phyloP scores from a whole-genome alignment of 129 eudicot species.

The Cynara cardunculus region DNA sequence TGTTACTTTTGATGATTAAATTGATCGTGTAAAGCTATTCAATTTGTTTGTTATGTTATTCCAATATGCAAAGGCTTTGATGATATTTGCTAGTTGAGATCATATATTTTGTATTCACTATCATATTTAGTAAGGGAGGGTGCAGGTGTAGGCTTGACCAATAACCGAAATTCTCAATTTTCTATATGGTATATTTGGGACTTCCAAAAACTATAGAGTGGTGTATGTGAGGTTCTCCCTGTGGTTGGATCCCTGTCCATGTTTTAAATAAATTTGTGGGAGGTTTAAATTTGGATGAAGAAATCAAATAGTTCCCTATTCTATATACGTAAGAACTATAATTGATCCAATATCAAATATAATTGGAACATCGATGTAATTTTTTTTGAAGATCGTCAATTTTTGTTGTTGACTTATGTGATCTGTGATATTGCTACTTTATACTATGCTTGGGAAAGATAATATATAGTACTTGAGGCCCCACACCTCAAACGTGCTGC shows the following conservation, averaged over 20 bases:
- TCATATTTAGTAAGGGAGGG: not conserved
- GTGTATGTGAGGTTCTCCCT: not conserved
- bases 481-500: not conserved
- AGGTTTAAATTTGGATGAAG: not conserved
- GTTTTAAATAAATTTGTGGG: not conserved
- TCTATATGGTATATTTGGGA: not conserved
- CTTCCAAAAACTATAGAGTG: not conserved
- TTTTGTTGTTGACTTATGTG: not conserved
- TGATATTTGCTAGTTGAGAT: not conserved
- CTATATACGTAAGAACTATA: not conserved
- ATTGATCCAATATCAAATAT: not conserved
- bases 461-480: not conserved
- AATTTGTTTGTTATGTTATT: not conserved
- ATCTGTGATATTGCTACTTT: not conserved
- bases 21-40: not conserved
- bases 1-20: not conserved
- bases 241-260: not conserved
- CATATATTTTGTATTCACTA: not conserved
- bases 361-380: not conserved
- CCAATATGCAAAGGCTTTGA: not conserved
- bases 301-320: not conserved
- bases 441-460: not conserved
- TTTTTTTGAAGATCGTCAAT: no score
- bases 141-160: no score
- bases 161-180: not conserved